Evolutionary conservation across 78 protist genomes (phyloP).

Genomic region (Dictyostelium firmibasis): DNA sequence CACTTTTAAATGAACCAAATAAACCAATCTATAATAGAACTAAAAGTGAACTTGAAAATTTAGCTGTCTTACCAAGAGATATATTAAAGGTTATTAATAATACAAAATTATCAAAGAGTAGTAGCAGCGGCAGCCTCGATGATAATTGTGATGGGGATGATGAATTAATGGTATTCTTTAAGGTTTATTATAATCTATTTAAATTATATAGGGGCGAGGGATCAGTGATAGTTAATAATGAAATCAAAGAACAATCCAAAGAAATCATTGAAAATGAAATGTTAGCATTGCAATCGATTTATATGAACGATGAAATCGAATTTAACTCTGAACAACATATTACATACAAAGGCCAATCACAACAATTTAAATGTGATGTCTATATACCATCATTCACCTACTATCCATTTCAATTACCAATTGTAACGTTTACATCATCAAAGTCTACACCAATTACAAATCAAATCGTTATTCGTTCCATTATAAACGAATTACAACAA

Average conservation of each 20-base stretch:
- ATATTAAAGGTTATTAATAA: background rate
- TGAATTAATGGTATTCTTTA: background rate
- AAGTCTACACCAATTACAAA: background rate
- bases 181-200: background rate
- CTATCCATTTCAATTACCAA: slow-evolving; percentile 31
- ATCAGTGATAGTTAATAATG: background rate
- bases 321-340: background rate
- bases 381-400: background rate
- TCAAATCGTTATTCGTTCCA: background rate
- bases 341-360: background rate
- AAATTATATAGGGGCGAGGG: too few relatives aligned
- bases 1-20: background rate
- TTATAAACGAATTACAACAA: slow-evolving; percentile 10
- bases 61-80: background rate
- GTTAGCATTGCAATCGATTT: slow-evolving; percentile 59
- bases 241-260: background rate
- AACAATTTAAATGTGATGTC: background rate
- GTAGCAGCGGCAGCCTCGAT: background rate
- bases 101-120: background rate
- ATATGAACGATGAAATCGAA: background rate
- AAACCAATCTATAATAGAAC: background rate
- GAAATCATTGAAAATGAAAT: slow-evolving; percentile 25
- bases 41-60: background rate
- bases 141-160: background rate
- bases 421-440: background rate